These are phyloP conservation scores for Boletellus sp. DNA, from an alignment of 768 basidiomycete species.

Conservation along the genomic window DNA sequence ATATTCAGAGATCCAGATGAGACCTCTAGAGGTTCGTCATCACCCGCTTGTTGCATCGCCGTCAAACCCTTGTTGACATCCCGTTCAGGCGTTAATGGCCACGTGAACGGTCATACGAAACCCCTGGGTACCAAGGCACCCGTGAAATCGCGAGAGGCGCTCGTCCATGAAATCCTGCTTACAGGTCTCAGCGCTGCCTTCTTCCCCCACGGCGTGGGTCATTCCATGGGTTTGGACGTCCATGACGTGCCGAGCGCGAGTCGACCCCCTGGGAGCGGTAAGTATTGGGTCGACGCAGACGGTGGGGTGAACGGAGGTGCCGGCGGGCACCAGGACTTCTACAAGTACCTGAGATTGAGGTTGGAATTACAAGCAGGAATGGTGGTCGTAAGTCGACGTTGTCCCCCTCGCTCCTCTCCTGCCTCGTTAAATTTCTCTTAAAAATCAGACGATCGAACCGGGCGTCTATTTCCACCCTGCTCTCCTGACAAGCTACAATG, in stretches of 20 bases:
- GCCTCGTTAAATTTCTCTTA: background rate
- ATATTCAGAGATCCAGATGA: conserved; percentile 74
- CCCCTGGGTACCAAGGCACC: background rate
- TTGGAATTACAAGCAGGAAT: conserved; percentile 71
- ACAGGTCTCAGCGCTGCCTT: conserved; percentile 81
- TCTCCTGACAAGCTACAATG: conserved; percentile 62
- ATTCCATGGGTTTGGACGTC: conserved; percentile 90
- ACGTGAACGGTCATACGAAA: background rate
- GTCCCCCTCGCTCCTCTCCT: background rate
- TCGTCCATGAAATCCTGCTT: conserved; percentile 55
- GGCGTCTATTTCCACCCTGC: conserved; percentile 85
- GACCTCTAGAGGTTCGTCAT: conserved; percentile 6
- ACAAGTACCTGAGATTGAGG: conserved; percentile 75
- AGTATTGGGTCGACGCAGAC: conserved; percentile 67
- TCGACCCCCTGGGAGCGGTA: conserved; percentile 60
- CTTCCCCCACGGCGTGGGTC: conserved; percentile 93
- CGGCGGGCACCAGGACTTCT: conserved; percentile 63
- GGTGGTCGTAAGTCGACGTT: conserved; percentile 68
- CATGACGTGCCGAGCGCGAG: conserved; percentile 87
- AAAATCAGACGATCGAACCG: conserved; percentile 78
- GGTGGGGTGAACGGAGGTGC: conserved; percentile 62
- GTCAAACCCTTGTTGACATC: background rate
- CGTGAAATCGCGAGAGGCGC: conserved; percentile 13
- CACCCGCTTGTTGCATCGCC: background rate
- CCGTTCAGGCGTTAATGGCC: conserved; percentile 1